Conservation (phyloP, 2,329 filamentous ascomycete species). For the Grosmannia serpens region DNA sequence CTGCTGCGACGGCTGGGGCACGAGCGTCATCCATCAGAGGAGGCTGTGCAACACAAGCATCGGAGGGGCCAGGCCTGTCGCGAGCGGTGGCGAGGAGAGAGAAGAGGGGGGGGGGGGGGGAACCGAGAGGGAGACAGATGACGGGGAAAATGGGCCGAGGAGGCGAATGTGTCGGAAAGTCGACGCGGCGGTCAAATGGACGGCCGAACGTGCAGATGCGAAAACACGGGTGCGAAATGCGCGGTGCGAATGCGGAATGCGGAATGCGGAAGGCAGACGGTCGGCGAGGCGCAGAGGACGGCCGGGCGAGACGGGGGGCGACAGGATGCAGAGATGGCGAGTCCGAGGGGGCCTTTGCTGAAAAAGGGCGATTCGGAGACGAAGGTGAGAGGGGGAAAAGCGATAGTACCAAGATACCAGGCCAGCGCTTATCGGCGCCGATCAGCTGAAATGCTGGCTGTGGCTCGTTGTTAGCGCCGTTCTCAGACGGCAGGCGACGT, state of each 20-base stretch:
- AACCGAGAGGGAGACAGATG: not conserved
- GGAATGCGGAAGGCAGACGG: not conserved
- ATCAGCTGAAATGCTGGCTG: not conserved
- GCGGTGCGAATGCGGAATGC: too few relatives aligned
- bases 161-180: too few relatives aligned
- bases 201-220: too few relatives aligned
- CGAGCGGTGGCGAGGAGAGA: not conserved
- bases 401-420: too few relatives aligned
- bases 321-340: not conserved
- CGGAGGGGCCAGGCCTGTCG: not conserved
- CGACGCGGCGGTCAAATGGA: not conserved
- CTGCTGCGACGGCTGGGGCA: not conserved
- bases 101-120: not conserved
- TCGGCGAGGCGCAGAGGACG: not conserved
- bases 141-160: too few relatives aligned
- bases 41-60: not conserved
- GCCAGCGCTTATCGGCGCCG: not conserved
- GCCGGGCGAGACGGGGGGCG: not conserved
- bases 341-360: not conserved
- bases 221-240: too few relatives aligned
- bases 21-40: conserved; percentile 4
- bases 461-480: not conserved
- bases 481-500: not conserved
- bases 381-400: not conserved
- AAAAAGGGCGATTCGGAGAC: not conserved